phyloP scores from a whole-genome alignment of 1,284 basidiomycete species.

The Coniferiporia weirii region DNA sequence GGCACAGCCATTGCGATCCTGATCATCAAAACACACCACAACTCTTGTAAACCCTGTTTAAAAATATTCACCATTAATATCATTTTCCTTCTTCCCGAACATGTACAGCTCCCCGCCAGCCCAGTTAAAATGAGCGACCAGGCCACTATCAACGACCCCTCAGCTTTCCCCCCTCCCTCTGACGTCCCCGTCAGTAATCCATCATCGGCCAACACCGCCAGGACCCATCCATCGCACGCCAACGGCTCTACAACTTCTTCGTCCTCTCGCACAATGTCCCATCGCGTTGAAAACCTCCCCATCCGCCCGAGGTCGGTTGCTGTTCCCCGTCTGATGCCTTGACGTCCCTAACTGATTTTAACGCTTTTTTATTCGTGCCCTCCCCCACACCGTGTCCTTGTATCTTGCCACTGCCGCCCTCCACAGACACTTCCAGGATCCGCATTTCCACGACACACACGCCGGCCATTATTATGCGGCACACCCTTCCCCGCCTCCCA shows the following conservation, averaged over 20 bases:
- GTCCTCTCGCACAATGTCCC: slow-evolving; percentile 33
- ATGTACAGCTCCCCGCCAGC: not conserved
- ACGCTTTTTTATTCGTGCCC: not conserved
- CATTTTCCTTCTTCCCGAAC: not conserved
- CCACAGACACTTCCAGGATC: slow-evolving; percentile 4
- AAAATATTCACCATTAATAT: not conserved
- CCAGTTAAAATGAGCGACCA: slow-evolving; percentile 8
- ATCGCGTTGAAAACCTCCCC: slow-evolving; percentile 35
- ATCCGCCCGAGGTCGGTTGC: slow-evolving; percentile 16
- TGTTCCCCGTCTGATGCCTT: slow-evolving; percentile 15
- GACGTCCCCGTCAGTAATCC: slow-evolving; percentile 2
- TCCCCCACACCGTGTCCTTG: not conserved
- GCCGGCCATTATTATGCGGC: slow-evolving; percentile 36
- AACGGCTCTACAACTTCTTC: slow-evolving; percentile 11
- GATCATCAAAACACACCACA: slow-evolving; percentile 1
- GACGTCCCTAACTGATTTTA: slow-evolving; percentile 8
- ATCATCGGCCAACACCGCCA: not conserved
- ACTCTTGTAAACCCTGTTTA: not conserved
- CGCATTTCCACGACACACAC: slow-evolving; percentile 27
- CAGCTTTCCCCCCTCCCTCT: slow-evolving; percentile 4
- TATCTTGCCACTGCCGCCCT: too few species aligned
- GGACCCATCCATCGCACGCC: not conserved
- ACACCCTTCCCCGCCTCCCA: slow-evolving; percentile 49
- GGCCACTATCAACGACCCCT: slow-evolving; percentile 3
- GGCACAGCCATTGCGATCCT: slow-evolving; percentile 1